These are phyloP conservation scores for Aegilops tauschii DNA, from an alignment of 176 grass and related monocot species.

Conservation along the genomic window DNA sequence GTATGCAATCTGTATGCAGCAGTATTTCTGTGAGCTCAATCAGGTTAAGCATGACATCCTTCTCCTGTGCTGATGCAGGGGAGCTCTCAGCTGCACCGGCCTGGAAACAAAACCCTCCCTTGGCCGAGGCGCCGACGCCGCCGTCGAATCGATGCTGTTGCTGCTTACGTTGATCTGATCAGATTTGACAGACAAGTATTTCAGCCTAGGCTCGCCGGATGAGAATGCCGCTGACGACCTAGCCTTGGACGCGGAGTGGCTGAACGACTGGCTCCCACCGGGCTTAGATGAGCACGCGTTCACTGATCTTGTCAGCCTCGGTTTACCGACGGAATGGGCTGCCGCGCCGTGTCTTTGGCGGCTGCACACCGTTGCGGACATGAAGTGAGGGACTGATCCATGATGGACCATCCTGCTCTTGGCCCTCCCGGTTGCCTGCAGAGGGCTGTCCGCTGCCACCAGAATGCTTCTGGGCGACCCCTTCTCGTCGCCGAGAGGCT, in stretches of 20 bases:
- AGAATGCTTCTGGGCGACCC: slow-evolving; percentile 84
- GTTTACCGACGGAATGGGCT: slow-evolving; percentile 44
- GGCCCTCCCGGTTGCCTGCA: slow-evolving; percentile 16
- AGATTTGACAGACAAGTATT: slow-evolving; percentile 16
- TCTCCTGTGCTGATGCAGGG: slow-evolving; percentile 70
- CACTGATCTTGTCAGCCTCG: slow-evolving; percentile 40
- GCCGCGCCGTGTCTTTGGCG: slow-evolving; percentile 47
- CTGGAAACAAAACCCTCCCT: slow-evolving; percentile 44
- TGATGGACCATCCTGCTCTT: slow-evolving; percentile 24
- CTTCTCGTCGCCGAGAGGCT: slow-evolving; percentile 36
- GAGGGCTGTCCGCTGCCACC: slow-evolving; percentile 43
- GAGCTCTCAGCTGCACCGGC: slow-evolving; percentile 38
- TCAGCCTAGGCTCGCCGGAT: slow-evolving; percentile 19
- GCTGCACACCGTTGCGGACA: slow-evolving; percentile 77
- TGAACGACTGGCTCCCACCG: slow-evolving; percentile 53
- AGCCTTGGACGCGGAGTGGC: slow-evolving; percentile 40
- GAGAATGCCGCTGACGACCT: slow-evolving; percentile 7
- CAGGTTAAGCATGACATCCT: slow-evolving; percentile 65
- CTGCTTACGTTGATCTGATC: slow-evolving; percentile 47
- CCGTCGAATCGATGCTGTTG: slow-evolving; percentile 62
- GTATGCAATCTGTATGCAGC: not conserved
- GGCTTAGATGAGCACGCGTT: slow-evolving; percentile 29
- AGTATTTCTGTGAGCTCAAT: slow-evolving; percentile 1
- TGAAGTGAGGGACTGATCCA: slow-evolving; percentile 61
- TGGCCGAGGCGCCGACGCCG: slow-evolving; percentile 19